Evolutionary conservation across 306 rosid species (phyloP).

Genomic region (Malus sylvestris): DNA sequence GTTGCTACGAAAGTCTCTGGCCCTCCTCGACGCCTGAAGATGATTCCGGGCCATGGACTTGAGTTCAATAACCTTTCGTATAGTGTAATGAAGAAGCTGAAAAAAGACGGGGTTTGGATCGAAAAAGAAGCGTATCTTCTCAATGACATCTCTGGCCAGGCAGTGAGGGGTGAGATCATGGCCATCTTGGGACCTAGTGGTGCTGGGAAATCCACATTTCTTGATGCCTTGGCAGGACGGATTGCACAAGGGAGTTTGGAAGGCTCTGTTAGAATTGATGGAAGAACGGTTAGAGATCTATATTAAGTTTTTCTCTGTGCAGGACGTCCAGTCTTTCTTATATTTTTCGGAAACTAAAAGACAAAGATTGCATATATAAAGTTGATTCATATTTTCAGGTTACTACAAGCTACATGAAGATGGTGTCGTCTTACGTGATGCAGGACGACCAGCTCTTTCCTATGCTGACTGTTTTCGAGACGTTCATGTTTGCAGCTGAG

Average conservation of each 20-base stretch:
- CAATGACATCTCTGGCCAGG: conserved; percentile 79
- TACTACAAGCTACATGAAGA: conserved; percentile 80
- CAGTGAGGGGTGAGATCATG: conserved; percentile 61
- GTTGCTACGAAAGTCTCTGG: conserved; percentile 11
- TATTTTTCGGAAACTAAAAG: not conserved
- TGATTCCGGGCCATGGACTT: conserved; percentile 51
- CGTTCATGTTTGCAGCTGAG: conserved; percentile 87
- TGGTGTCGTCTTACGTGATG: conserved; percentile 93
- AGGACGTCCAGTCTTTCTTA: not conserved
- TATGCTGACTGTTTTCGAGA: conserved; percentile 78
- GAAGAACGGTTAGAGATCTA: conserved; percentile 34
- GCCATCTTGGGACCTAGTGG: conserved; percentile 97
- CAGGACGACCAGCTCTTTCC: conserved; percentile 91
- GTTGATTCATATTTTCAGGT: conserved; percentile 39
- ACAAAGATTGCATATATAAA: not conserved
- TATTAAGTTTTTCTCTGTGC: not conserved
- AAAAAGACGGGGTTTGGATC: conserved; percentile 69
- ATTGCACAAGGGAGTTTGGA: conserved; percentile 76
- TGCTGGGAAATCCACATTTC: conserved; percentile 95
- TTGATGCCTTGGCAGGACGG: conserved; percentile 78
- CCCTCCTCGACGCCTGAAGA: conserved; percentile 26
- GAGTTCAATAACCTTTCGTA: conserved; percentile 67
- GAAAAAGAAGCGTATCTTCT: conserved; percentile 67
- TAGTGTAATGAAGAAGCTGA: conserved; percentile 52
- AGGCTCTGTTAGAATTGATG: conserved; percentile 78